Evolutionary conservation across 371 early-diverging fungal species (phyloP), one percentile per base, ranked within the genome.

Genomic region (Mortierella sp.): DNA sequence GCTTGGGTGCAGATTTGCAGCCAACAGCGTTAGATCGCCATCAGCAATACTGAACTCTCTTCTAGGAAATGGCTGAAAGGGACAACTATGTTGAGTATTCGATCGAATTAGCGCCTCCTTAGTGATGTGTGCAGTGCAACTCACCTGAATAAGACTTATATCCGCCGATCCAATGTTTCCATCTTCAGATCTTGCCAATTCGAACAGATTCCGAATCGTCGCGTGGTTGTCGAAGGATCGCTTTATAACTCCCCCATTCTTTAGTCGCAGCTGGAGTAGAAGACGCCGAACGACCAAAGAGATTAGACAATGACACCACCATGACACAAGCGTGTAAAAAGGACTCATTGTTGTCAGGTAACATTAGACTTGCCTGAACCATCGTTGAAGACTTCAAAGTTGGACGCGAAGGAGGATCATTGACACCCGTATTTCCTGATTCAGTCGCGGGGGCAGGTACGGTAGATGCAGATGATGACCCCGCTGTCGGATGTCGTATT

Each of bases 71-170:
- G 77, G 69, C 77, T 76, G 50, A 14, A 28, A 14, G 10, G 14
- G 14, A 49, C 3, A 17, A 10, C n/a, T 10, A 34, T 10, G 34
- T 34, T 34, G 10, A 10, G 34, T 34, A 34, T n/a, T n/a, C n/a
- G n/a, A n/a, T n/a, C n/a, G n/a, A n/a, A n/a, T n/a, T n/a, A n/a
- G n/a, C n/a, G n/a, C n/a, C n/a, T n/a, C n/a, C 10, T 51, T 19
- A 19, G 19, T 22, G 13, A 28, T 29, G 10, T 8, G 16, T 16
- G 37, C 9, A 43, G 0, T 22, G 14, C 21, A 17, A n/a, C 51
- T 37, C 48, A 76, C 77, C 65, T 76, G 77, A 16, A 76, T 68
- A 22, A 76, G 29, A 34, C 65, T 65, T 27, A 76, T 69, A 44
- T 68, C 69, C 6, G 74, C 67, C 13, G 54, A 57, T 22, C 77